Base-by-base conservation (phyloP, 352 stramenopile genomes). In the Pythium brachiatum region DNA sequence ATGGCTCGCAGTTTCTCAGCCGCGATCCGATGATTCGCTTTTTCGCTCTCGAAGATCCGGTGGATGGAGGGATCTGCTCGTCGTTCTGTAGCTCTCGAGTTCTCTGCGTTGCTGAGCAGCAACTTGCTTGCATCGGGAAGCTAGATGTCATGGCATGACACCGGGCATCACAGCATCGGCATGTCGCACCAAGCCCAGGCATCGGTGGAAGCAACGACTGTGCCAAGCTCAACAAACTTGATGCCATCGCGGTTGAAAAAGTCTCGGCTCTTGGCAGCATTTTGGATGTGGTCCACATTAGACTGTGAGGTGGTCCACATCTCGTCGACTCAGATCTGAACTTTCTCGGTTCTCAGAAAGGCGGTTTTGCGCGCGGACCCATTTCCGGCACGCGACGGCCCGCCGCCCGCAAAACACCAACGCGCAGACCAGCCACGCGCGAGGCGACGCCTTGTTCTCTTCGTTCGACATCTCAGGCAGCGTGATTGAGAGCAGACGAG, bases 281-380 rank as follows among this genome's bases (percentile, higher is more conserved):
- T 18, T 41, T 9, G 31, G 6, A 23, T 46, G 38, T 46, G 8
- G 38, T 46, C 38, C 38, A 46, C 38, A 46, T 9, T 11, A 46
- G 5, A 21, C 9, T 36, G 23, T 53, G 47, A 39, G 7, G 48
- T 55, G 48, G 48, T 39, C 48, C 48, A 55, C 48, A 55, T 26
- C 25, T 41, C 27, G 27, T 41, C 27, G 27, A 2, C n/a, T 55
- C 48, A 55, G 48, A 39, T 32, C 29, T 55, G 23, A 32, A 32
- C 44, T 29, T 32, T 23, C 3, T 20, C 18, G 16, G 48, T 39
- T 26, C 52, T 38, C 16, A 41, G n/a, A 23, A n/a, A 31, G 21
- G 32, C 38, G 32, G 13, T 20, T 47, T 48, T 58, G 48, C 27
- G 48, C 48, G 48, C 48, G 48, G 48, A 55, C 48, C 48, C 48